phyloP scores from a whole-genome alignment of 2,329 filamentous ascomycete genomes.

The Tolypocladium amazonense region DNA sequence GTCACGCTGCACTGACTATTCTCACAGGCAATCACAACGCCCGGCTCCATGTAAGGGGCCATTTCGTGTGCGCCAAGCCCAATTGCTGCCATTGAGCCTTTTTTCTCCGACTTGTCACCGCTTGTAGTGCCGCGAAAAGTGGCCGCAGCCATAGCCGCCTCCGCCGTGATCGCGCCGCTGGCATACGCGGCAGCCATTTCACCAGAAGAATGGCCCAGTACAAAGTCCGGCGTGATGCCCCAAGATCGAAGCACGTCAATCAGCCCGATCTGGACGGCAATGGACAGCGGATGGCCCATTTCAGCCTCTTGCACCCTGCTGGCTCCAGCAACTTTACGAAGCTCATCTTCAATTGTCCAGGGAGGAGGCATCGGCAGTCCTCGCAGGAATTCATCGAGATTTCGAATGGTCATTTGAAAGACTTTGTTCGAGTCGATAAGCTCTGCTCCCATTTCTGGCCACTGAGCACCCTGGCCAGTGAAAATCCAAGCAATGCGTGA shows the following conservation, averaged over 20 bases:
- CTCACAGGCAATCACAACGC: conserved; percentile 2
- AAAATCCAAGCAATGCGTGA: conserved; percentile 12
- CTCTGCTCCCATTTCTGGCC: conserved; percentile 18
- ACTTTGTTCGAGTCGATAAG: conserved; percentile 5
- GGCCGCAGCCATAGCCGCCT: conserved; percentile 16
- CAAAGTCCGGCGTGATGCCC: conserved; percentile 19
- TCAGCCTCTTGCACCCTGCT: conserved; percentile 18
- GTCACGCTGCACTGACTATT: neutral
- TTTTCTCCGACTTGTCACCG: conserved; percentile 3
- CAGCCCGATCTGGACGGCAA: conserved; percentile 31
- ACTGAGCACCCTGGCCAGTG: conserved; percentile 25
- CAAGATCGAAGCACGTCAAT: conserved; percentile 23
- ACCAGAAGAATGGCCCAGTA: conserved; percentile 31
- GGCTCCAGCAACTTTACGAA: conserved; percentile 3
- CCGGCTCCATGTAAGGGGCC: conserved; percentile 7
- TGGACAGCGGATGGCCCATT: conserved; percentile 28
- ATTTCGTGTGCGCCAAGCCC: conserved; percentile 18
- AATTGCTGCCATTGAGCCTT: conserved; percentile 11
- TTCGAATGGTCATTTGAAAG: conserved; percentile 4
- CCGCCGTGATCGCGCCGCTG: conserved; percentile 13
- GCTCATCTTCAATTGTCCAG: conserved; percentile 11
- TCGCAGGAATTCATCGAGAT: conserved; percentile 4
- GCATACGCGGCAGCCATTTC: conserved; percentile 35
- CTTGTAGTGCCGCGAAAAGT: conserved; percentile 18
- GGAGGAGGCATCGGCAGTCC: neutral